Conservation (phyloP, 768 basidiomycete species). For the Glaciozyma antarctica region DNA sequence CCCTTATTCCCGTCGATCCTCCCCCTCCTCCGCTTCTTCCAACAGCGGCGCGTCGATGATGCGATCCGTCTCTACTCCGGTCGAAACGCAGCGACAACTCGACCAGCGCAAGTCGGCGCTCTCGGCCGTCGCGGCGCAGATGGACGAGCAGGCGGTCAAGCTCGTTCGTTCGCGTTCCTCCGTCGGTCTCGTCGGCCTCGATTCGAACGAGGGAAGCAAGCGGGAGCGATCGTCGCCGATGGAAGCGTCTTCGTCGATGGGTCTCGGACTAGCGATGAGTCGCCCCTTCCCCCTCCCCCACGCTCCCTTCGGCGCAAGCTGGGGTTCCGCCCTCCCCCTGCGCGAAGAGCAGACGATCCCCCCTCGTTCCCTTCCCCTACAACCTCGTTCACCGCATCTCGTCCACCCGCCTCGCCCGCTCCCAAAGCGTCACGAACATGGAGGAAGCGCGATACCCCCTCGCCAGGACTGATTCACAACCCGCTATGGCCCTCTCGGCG, state of each 20-base stretch:
- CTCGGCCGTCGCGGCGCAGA: conserved; percentile 5
- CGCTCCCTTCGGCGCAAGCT: conserved; percentile 10
- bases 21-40: not conserved
- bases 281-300: conserved; percentile 1
- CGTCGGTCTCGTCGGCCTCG: not conserved
- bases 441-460: conserved; percentile 6
- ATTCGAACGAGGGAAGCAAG: not conserved
- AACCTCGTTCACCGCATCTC: conserved; percentile 14
- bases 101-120: conserved; percentile 16
- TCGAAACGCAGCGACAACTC: conserved; percentile 25
- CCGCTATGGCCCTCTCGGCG: no score
- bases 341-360: not conserved
- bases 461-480: no score
- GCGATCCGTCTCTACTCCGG: conserved; percentile 24
- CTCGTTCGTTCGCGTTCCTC: conserved; percentile 16
- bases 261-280: not conserved
- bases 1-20: conserved; percentile 8
- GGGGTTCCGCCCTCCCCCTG: conserved; percentile 14
- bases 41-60: conserved; percentile 9
- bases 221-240: not conserved
- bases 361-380: conserved; percentile 15
- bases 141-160: conserved; percentile 20
- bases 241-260: not conserved
- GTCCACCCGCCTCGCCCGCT: conserved; percentile 15
- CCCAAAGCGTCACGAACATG: conserved; percentile 15